These are phyloP conservation scores for Exsudoporus frostii DNA, from an alignment of 768 basidiomycete genomes.

Conservation along the genomic window DNA sequence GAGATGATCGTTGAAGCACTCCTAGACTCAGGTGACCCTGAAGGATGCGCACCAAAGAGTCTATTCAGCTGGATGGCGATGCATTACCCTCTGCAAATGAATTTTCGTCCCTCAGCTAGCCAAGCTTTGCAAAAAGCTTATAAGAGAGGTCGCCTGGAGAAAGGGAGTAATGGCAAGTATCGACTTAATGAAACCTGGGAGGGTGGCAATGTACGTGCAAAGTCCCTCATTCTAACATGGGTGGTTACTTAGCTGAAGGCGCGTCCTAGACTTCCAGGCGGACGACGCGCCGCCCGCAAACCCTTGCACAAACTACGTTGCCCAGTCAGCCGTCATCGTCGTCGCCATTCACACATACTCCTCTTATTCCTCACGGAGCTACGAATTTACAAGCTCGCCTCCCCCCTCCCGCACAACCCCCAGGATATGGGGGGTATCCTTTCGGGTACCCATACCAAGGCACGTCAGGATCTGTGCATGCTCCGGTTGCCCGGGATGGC, in stretches of 20 bases:
- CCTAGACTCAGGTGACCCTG: slow-evolving; percentile 58
- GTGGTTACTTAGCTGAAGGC: slow-evolving; percentile 5
- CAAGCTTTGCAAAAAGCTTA: slow-evolving; percentile 87
- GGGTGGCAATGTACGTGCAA: slow-evolving; percentile 65
- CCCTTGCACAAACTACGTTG: slow-evolving; percentile 26
- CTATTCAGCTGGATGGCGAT: slow-evolving; percentile 82
- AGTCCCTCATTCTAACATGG: background rate
- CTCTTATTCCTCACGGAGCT: slow-evolving; percentile 35
- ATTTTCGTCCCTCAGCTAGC: slow-evolving; percentile 86
- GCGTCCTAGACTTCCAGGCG: slow-evolving; percentile 61
- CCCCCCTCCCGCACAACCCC: slow-evolving; percentile 28
- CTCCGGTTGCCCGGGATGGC: background rate
- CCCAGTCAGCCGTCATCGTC: slow-evolving; percentile 30
- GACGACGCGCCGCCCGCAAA: slow-evolving; percentile 79
- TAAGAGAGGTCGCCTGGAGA: slow-evolving; percentile 77
- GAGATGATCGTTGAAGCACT: slow-evolving; percentile 89
- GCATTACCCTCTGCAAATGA: slow-evolving; percentile 79
- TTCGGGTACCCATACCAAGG: slow-evolving; percentile 37
- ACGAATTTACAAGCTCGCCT: slow-evolving; percentile 36
- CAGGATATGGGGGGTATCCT: slow-evolving; percentile 38
- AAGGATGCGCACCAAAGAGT: slow-evolving; percentile 80
- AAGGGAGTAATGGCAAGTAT: slow-evolving; percentile 71
- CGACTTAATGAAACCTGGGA: slow-evolving; percentile 75
- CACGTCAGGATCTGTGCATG: slow-evolving; percentile 7
- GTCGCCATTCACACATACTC: slow-evolving; percentile 62